Base-by-base conservation (phyloP, 2,329 filamentous ascomycete species). In the Westerdykella aurantiaca region DNA sequence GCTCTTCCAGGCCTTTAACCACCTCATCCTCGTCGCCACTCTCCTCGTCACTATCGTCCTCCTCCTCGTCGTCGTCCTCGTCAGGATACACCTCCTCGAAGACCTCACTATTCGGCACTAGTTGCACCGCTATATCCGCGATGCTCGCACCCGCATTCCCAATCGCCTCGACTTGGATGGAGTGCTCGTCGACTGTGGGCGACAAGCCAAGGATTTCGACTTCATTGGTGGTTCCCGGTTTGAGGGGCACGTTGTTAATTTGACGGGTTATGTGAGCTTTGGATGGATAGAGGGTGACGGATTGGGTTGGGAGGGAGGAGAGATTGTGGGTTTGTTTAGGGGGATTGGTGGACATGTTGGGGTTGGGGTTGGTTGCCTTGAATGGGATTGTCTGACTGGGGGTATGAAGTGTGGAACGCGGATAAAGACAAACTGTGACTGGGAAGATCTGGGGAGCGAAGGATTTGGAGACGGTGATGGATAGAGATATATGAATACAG, bases 281-380 rank as follows among this genome's bases (percentile, higher is more conserved):
- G 2, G 71, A 70, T 0, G 82, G 81, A 46, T 82, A 84, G 34
- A 86, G 72, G 0, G 77, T 81, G 13, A 86, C 81, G 0, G 76
- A 76, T 39, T 77, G 77, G 29, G 82, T 84, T 7, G 68, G 56
- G 23, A 85, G 67, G 39, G 81, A 73, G 35, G 75, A 73, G 48
- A 85, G 43, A 23, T 42, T 4, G 45, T 16, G 5, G 42, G 39
- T 31, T 45, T 44, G 23, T 31, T 37, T 2, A 16, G 25, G 11
- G 25, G 25, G 25, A 12, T 29, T 42, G 6, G 45, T 16, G 5
- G 42, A 37, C 35, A 47, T 44, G 17, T 31, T 37, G 5, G 33
- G 25, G 11, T 10, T 29, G 10, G 4, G 25, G 25, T 4, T 21
- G 25, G 25, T 29, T 10, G 25, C 25, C 9, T 9, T 9, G 7